These are phyloP conservation scores for Lentithecium fluviatile DNA, from an alignment of 495 filamentous ascomycete species.

Conservation along the genomic window DNA sequence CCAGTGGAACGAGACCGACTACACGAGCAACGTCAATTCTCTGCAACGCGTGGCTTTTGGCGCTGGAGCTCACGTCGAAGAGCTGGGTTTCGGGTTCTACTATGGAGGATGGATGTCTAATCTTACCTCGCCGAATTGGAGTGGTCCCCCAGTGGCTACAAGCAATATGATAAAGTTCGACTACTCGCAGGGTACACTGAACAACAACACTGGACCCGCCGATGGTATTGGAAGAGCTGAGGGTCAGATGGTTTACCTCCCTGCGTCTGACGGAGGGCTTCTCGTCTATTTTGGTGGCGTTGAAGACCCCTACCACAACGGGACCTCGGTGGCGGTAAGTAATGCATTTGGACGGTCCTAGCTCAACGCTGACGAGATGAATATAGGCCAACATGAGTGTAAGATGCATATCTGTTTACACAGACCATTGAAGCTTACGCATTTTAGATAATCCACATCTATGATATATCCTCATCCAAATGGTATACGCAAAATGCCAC, in stretches of 20 bases:
- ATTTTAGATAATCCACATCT: conserved; percentile 48
- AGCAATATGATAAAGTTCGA: conserved; percentile 48
- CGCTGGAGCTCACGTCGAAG: conserved; percentile 41
- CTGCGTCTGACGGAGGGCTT: conserved; percentile 54
- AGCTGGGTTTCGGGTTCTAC: conserved; percentile 46
- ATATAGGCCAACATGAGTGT: conserved; percentile 39
- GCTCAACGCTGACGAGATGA: conserved; percentile 8
- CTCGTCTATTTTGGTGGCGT: conserved; percentile 56
- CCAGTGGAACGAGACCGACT: conserved; percentile 45
- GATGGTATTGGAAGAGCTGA: conserved; percentile 48
- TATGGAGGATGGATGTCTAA: conserved; percentile 54
- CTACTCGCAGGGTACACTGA: conserved; percentile 46
- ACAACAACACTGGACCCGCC: conserved; percentile 47
- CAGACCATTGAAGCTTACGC: conserved; percentile 2
- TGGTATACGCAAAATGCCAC: conserved; percentile 57
- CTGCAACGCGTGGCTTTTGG: conserved; percentile 43
- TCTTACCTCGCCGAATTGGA: conserved; percentile 48
- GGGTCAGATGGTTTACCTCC: conserved; percentile 51
- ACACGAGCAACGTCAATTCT: conserved; percentile 19
- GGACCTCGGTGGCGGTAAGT: conserved; percentile 34
- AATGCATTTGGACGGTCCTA: neutral
- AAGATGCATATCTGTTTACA: conserved; percentile 4
- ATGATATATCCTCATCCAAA: conserved; percentile 51
- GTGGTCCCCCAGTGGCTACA: conserved; percentile 43
- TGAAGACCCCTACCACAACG: conserved; percentile 38